These are phyloP conservation scores for Cadophora malorum DNA, from an alignment of 2,329 filamentous ascomycete genomes.

Conservation along the genomic window DNA sequence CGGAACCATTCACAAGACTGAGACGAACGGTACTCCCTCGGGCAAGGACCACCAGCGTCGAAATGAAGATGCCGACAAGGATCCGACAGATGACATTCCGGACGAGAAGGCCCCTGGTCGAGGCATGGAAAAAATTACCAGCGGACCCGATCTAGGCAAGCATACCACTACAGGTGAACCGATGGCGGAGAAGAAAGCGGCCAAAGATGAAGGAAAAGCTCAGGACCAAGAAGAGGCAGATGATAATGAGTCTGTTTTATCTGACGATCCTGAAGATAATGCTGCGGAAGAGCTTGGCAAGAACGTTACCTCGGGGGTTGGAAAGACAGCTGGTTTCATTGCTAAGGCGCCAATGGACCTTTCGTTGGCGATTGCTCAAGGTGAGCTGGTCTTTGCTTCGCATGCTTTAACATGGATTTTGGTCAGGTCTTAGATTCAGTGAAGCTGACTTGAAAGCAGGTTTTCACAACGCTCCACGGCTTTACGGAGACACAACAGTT, in stretches of 20 bases:
- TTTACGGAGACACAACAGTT: constrained; percentile 75
- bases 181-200: constrained; percentile 20
- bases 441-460: constrained; percentile 11
- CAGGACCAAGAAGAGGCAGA: constrained; percentile 22
- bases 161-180: constrained; percentile 33
- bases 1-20: constrained; percentile 11
- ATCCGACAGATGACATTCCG: neutral
- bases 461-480: constrained; percentile 72
- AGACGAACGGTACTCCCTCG: constrained; percentile 3
- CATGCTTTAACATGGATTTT: neutral
- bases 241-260: constrained; percentile 34
- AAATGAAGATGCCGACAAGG: neutral
- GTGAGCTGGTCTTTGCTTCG: constrained; percentile 39
- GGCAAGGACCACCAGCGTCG: neutral
- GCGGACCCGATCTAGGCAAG: constrained; percentile 28
- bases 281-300: constrained; percentile 38
- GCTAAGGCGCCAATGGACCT: constrained; percentile 63
- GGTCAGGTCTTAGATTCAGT: neutral
- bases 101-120: constrained; percentile 11
- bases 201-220: constrained; percentile 10
- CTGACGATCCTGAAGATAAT: constrained; percentile 36
- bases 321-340: constrained; percentile 40
- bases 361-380: constrained; percentile 66
- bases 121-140: constrained; percentile 22
- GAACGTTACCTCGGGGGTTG: constrained; percentile 41